Conservation (phyloP, 192 early-diverging fungal genomes). For the Backusella westeae region DNA sequence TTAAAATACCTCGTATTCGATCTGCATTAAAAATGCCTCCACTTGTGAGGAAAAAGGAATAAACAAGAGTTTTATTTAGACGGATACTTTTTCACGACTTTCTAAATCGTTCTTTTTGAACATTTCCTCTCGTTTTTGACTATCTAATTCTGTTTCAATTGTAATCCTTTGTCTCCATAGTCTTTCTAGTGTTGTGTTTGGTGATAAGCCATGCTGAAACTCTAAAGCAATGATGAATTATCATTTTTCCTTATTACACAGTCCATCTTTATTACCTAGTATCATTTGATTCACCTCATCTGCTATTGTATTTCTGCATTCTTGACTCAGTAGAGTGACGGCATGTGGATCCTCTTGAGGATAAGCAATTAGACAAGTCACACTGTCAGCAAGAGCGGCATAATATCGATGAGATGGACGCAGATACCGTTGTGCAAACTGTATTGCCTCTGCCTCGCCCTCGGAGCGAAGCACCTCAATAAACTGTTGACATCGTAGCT, state of each 20-base stretch:
- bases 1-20: constrained; percentile 46
- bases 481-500: constrained; percentile 7
- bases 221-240: background rate
- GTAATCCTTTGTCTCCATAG: background rate
- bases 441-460: background rate
- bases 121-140: background rate
- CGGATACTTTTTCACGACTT: background rate
- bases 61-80: background rate
- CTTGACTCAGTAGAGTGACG: background rate
- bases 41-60: background rate
- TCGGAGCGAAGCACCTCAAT: background rate
- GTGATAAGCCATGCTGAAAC: background rate
- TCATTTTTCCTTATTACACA: background rate
- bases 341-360: background rate
- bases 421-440: constrained; percentile 1
- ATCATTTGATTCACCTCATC: constrained; percentile 11
- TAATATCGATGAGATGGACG: background rate
- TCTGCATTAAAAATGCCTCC: constrained; percentile 26
- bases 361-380: constrained; percentile 12
- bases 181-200: constrained; percentile 3
- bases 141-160: background rate
- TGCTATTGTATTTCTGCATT: background rate
- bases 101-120: background rate
- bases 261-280: background rate
- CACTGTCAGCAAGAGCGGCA: background rate